Conservation (phyloP, 768 basidiomycete genomes). For the Termitomyces sp. region DNA sequence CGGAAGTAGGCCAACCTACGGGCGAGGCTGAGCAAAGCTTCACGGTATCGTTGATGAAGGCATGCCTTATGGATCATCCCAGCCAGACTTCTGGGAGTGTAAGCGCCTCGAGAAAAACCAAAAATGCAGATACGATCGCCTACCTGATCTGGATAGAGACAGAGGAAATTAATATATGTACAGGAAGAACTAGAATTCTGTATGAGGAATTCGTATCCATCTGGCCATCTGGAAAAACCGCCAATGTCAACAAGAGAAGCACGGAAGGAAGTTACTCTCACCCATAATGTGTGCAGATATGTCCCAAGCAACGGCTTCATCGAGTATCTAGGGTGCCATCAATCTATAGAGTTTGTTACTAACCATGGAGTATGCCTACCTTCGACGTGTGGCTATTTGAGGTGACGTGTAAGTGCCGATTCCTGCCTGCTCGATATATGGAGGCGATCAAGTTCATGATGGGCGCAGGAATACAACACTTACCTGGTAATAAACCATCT, state of each 20-base stretch:
- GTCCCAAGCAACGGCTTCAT: conserved; percentile 45
- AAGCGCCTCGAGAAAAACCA: conserved; percentile 56
- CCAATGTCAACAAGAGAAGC: not conserved
- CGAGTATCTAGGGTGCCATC: conserved; percentile 25
- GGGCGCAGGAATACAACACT: not conserved
- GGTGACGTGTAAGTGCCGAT: conserved; percentile 60
- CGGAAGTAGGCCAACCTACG: conserved; percentile 54
- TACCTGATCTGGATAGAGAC: conserved; percentile 28
- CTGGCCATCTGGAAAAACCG: conserved; percentile 23
- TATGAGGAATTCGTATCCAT: conserved; percentile 60
- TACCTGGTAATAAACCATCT: conserved; percentile 43
- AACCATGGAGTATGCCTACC: conserved; percentile 7
- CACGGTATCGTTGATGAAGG: conserved; percentile 12
- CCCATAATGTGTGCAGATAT: conserved; percentile 51
- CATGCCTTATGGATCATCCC: conserved; percentile 54
- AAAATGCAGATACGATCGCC: conserved; percentile 54
- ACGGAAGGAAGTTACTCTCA: conserved; percentile 1
- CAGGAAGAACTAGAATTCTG: conserved; percentile 47
- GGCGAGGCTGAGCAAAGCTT: not conserved
- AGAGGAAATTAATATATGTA: not conserved
- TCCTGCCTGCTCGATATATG: conserved; percentile 31
- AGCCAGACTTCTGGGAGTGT: conserved; percentile 39
- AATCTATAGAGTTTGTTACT: not conserved
- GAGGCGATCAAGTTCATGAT: not conserved
- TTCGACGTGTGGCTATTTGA: conserved; percentile 44